Evolutionary conservation across 2,329 filamentous ascomycete genomes (phyloP), one percentile per base, ranked within the genome.

Genomic region (Cryphonectria nitschkei): DNA sequence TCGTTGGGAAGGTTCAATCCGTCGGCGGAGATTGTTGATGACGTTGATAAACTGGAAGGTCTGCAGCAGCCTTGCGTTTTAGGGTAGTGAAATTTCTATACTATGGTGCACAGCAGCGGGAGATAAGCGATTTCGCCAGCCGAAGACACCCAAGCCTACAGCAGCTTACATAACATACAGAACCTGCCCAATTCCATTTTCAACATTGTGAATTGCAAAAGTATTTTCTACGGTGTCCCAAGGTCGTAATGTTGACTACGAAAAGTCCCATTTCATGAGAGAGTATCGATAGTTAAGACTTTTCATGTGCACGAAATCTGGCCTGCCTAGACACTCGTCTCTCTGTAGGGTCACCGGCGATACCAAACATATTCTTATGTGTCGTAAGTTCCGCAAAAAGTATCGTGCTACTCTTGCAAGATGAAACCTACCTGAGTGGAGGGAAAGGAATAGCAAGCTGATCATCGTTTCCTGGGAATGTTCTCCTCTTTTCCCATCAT

Each of bases 11-110:
- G 43, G 43, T 5, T 63, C 16, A 62, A 68, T 61, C 32, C 61
- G 56, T 73, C 52, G 72, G 8, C 65, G 62, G 68, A 16, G 65
- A 32, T 62, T 41, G 26, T 63, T 41, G 64, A 67, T 71, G 71
- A 71, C 71, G 71, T 67, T 46, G 63, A 67, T 61, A 6, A 34
- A 58, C n/a, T 54, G 54, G 43, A 61, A 50, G 54, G 54, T 62
- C 26, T 56, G 52, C 52, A 32, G 56, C 54, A 60, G 39, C 39
- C 16, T 56, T 29, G 37, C 68, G 63, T 52, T 26, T 13, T n/a
- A 13, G 60, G 26, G 34, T 16, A 43, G 58, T 43, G n/a, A 41
- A 32, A 56, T 54, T 68, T 50, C 19, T 11, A 63, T 56, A 7
- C 26, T 26, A 26, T 26, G 26, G 26, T 26, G 26, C 22, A 22